Evolutionary conservation across 352 stramenopile genomes (phyloP).

Genomic region (Chrysophaeum taylorii): DNA sequence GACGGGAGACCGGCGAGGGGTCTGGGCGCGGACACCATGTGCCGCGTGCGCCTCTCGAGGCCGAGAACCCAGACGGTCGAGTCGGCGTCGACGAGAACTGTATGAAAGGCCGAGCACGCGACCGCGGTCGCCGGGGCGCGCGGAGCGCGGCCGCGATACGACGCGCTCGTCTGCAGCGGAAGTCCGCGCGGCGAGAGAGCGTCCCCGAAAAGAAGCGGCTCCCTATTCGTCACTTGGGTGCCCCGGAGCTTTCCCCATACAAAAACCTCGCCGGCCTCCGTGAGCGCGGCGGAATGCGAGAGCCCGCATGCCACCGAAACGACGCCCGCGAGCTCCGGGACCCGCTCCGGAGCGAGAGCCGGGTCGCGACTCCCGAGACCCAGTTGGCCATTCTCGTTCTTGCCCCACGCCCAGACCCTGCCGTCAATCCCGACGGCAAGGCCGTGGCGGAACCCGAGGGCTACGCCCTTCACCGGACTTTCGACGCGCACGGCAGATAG

Average conservation of each 20-base stretch:
- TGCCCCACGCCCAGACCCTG: background rate
- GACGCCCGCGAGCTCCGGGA: background rate
- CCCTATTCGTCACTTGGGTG: background rate
- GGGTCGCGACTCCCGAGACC: background rate
- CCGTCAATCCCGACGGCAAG: background rate
- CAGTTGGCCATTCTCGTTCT: slow-evolving; percentile 6
- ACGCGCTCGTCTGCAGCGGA: background rate
- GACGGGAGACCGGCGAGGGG: background rate
- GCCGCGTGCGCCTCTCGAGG: background rate
- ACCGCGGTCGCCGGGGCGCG: background rate
- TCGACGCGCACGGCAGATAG: background rate
- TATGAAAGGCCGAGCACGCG: slow-evolving; percentile 1
- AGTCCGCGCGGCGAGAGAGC: background rate
- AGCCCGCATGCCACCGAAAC: background rate
- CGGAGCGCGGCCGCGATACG: too few species aligned
- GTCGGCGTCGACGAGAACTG: background rate
- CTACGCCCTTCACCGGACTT: background rate
- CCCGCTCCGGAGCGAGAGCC: background rate
- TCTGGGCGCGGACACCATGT: background rate
- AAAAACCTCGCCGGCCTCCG: background rate
- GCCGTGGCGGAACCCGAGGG: slow-evolving; percentile 10
- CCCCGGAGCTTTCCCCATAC: slow-evolving; percentile 8
- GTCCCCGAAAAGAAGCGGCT: background rate
- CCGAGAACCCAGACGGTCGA: background rate
- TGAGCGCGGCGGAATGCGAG: background rate